A percentile compares a stretch with the other conserved stretches of the same genome.
phyloP scores from a whole-genome alignment of 23 red algal species.

The Gracilaria caudata region DNA sequence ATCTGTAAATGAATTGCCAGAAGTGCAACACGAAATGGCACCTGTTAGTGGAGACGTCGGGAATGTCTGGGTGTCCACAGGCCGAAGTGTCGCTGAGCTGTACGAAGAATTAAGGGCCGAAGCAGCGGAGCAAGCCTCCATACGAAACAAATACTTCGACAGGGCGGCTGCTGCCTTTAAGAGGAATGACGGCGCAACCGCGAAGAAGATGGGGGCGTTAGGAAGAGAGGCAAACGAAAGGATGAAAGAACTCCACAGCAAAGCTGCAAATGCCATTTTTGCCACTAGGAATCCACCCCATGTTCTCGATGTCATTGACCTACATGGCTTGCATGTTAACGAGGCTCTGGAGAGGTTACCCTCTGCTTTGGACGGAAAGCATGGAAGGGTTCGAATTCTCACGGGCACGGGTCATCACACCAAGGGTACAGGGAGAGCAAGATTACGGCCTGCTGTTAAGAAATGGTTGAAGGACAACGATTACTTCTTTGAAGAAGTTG shows the following conservation, averaged over 20 bases:
- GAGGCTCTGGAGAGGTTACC: constrained; percentile 76
- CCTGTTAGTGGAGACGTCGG: constrained; percentile 41
- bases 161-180: constrained; percentile 57
- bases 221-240: constrained; percentile 69
- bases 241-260: constrained; percentile 66
- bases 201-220: constrained; percentile 54
- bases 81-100: constrained; percentile 44
- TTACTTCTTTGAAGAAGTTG: constrained; percentile 79
- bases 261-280: constrained; percentile 64
- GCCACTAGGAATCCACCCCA: constrained; percentile 47
- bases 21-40: constrained; percentile 12
- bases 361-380: constrained; percentile 38
- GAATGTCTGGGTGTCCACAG: constrained; percentile 59
- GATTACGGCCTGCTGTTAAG: constrained; percentile 68
- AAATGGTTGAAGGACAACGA: constrained; percentile 65
- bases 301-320: constrained; percentile 66
- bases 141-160: constrained; percentile 70
- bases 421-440: constrained; percentile 64
- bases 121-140: constrained; percentile 49
- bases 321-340: constrained; percentile 78
- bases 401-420: constrained; percentile 71
- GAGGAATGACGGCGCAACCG: constrained; percentile 53
- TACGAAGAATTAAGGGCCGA: constrained; percentile 50
- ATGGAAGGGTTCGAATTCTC: constrained; percentile 48
- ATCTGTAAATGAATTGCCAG: not conserved